These are phyloP conservation scores for Pleurotus platypus DNA, from an alignment of 768 basidiomycete species.

Conservation along the genomic window DNA sequence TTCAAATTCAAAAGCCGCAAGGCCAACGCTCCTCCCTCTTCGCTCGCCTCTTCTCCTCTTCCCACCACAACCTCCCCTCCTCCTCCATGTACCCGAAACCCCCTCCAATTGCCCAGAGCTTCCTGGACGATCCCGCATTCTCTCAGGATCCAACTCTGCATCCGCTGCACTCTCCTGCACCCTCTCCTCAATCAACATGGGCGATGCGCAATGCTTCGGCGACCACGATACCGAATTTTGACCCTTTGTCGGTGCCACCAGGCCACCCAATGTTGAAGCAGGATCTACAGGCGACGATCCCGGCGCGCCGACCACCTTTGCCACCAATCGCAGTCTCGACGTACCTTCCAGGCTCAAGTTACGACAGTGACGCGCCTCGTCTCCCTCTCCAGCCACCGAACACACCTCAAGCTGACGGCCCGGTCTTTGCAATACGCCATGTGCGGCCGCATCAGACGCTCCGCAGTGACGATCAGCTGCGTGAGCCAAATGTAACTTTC, in stretches of 20 bases:
- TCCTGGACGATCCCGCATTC: slow-evolving; percentile 56
- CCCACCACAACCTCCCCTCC: background rate
- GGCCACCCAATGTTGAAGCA: slow-evolving; percentile 1
- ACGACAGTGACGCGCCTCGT: background rate
- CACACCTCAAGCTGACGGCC: slow-evolving; percentile 7
- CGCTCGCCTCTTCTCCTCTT: slow-evolving; percentile 15
- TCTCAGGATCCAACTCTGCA: slow-evolving; percentile 50
- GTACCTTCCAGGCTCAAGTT: background rate
- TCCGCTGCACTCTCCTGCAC: slow-evolving; percentile 27
- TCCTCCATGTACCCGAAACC: slow-evolving; percentile 9
- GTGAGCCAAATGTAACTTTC: background rate
- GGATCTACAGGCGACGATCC: background rate
- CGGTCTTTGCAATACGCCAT: background rate
- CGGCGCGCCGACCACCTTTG: slow-evolving; percentile 2
- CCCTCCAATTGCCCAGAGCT: slow-evolving; percentile 21
- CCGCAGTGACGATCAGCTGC: slow-evolving; percentile 4
- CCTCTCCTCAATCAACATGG: background rate
- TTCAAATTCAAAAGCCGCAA: background rate
- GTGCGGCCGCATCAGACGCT: slow-evolving; percentile 1
- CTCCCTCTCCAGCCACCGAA: slow-evolving; percentile 7
- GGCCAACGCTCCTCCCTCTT: slow-evolving; percentile 5
- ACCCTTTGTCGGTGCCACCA: background rate
- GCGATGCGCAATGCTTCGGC: background rate
- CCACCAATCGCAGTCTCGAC: slow-evolving; percentile 2
- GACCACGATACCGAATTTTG: background rate